Base-by-base conservation (phyloP, 768 basidiomycete genomes). In the Boletus sp. region DNA sequence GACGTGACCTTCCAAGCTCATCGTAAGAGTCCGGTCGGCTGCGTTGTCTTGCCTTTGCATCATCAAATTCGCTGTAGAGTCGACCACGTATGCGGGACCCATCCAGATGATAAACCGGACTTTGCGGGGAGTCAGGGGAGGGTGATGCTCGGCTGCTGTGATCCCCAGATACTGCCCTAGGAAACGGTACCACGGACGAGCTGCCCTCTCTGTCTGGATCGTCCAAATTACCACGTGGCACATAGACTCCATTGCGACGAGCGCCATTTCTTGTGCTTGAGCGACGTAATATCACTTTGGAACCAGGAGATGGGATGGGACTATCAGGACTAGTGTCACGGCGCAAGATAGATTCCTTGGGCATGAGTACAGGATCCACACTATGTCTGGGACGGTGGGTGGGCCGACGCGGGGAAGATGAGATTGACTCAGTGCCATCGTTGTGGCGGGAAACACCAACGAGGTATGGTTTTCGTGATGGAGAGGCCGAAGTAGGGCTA, bases 51-150 rank as follows among this genome's bases (percentile, higher is more conserved):
- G 75, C 50, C 50, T 71, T 82, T 5, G 78, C 69, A 9, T 83
- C 83, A 63, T 88, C 87, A 52, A 87, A 74, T 62, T 91, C 89
- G 65, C 85, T 89, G 67, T 88, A 85, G 74, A 90, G 87, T 33
- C 89, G 82, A 17, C 84, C 83, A 11, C 67, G 68, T 44, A 71
- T 54, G 20, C 89, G 81, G 41, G 77, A 78, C 15, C 67, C 73
- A 28, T 71, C 71, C 30, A 62, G 32, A 44, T 54, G 62, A 75
- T 76, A 52, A 64, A 58, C 24, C 59, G 60, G 53, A 58, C 39
- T 61, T 10, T 67, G 67, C 7, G 70, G 68, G n/a, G 71, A 73
- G 47, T 71, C 74, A 40, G 74, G 75, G 7, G 78, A 73, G 30
- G 79, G 74, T 1, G 76, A 71, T 20, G 64, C 63, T 52, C 59